Percentiles rank a stretch among this genome's conserved stretches.
Evolutionary conservation across 768 basidiomycete species (phyloP).

Genomic region (Leccinum pellstonianum): DNA sequence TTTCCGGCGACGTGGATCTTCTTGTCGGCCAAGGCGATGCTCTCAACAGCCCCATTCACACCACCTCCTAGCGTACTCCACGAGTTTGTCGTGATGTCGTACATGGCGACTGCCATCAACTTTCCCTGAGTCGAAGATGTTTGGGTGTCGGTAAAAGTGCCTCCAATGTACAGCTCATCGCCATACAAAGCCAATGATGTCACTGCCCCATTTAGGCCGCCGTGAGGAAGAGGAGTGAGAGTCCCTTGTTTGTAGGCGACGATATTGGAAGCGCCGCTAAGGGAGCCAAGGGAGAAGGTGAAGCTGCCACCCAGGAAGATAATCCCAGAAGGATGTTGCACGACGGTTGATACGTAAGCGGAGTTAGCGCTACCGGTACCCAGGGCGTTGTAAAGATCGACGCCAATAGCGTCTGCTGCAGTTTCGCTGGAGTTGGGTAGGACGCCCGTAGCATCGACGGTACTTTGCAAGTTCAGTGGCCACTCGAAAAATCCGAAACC

Average conservation of each 20-base stretch:
- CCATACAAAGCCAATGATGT: slow-evolving; percentile 61
- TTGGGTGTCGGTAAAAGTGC: slow-evolving; percentile 73
- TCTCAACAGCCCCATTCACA: slow-evolving; percentile 71
- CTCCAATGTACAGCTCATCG: slow-evolving; percentile 80
- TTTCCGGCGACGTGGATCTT: slow-evolving; percentile 71
- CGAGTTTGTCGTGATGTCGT: slow-evolving; percentile 58
- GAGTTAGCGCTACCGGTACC: slow-evolving; percentile 43
- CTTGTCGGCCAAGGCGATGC: slow-evolving; percentile 48
- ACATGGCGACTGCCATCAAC: slow-evolving; percentile 64
- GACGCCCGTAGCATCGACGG: slow-evolving; percentile 56
- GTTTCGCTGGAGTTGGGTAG: slow-evolving; percentile 75
- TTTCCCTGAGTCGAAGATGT: slow-evolving; percentile 50
- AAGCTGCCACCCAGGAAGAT: slow-evolving; percentile 82
- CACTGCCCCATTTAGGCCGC: slow-evolving; percentile 82
- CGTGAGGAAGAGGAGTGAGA: slow-evolving; percentile 50
- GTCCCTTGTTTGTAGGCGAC: slow-evolving; percentile 63
- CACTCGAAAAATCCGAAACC: slow-evolving; percentile 92
- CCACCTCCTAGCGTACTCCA: slow-evolving; percentile 76
- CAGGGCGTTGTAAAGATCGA: slow-evolving; percentile 60
- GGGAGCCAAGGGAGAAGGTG: slow-evolving; percentile 52
- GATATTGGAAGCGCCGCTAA: slow-evolving; percentile 66
- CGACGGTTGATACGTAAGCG: slow-evolving; percentile 51
- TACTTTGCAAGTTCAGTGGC: slow-evolving; percentile 49
- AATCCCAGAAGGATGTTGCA: slow-evolving; percentile 61
- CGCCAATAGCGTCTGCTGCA: slow-evolving; percentile 57